Conservation (phyloP, 2,329 filamentous ascomycete species). For the Paracorniculantispora psalliotae region DNA sequence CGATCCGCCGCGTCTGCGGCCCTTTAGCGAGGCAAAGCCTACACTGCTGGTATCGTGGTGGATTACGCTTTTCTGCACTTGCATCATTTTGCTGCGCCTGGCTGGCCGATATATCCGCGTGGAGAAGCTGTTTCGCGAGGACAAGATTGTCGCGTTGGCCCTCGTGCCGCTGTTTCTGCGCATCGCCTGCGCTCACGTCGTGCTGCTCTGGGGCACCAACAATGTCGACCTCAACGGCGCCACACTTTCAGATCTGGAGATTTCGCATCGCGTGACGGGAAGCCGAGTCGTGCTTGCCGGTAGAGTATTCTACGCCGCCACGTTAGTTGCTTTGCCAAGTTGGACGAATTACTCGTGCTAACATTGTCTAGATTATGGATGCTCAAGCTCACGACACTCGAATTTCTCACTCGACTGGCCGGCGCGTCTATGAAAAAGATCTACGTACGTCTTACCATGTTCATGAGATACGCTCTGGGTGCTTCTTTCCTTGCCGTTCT, state of each 20-base stretch:
- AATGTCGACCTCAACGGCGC: constrained; percentile 59
- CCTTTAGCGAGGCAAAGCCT: constrained; percentile 61
- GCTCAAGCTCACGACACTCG: constrained; percentile 80
- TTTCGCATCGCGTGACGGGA: constrained; percentile 60
- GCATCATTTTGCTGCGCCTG: constrained; percentile 73
- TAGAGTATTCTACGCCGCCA: constrained; percentile 77
- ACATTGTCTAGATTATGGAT: constrained; percentile 68
- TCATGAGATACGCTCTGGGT: constrained; percentile 66
- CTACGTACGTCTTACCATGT: constrained; percentile 63
- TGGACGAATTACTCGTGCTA: background rate
- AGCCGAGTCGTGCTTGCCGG: constrained; percentile 74
- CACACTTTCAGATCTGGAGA: constrained; percentile 46
- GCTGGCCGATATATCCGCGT: constrained; percentile 75
- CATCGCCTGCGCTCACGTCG: constrained; percentile 76
- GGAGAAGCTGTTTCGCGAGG: constrained; percentile 77
- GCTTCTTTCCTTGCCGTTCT: constrained; percentile 73
- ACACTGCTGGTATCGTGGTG: constrained; percentile 91
- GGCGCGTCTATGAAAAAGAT: constrained; percentile 70
- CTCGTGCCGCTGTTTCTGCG: constrained; percentile 72
- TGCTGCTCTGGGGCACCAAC: constrained; percentile 84
- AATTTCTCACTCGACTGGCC: constrained; percentile 82
- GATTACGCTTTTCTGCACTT: constrained; percentile 74
- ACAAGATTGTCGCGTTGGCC: constrained; percentile 73
- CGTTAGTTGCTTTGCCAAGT: constrained; percentile 52
- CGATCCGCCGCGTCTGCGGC: constrained; percentile 39